A percentile compares a stretch with the other conserved stretches of the same genome.
Conservation (phyloP, 1,139 yeast species). For the Yamadazyma friedrichii region DNA sequence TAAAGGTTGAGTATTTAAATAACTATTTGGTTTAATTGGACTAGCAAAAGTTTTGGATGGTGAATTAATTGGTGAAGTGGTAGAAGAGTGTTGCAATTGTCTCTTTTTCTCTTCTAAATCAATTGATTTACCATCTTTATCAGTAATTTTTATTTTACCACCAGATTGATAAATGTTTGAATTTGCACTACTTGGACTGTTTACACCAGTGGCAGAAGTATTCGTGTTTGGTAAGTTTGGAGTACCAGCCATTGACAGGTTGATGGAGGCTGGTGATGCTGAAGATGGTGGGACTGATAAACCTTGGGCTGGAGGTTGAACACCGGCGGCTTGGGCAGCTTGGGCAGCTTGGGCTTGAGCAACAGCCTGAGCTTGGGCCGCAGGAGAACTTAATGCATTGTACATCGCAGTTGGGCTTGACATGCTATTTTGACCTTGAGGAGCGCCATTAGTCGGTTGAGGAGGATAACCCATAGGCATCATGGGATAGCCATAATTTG, state of each 20-base stretch:
- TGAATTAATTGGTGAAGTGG: constrained; percentile 20
- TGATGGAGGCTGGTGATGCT: constrained; percentile 3
- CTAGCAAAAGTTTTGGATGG: constrained; percentile 14
- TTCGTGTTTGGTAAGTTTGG: constrained; percentile 5
- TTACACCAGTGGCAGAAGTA: constrained; percentile 10
- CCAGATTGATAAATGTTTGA: not conserved
- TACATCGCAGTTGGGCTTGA: constrained; percentile 13
- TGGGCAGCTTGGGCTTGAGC: too few species aligned
- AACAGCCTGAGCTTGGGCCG: not conserved
- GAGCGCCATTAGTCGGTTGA: constrained; percentile 7
- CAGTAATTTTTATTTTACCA: constrained; percentile 38
- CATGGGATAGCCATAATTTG: constrained; percentile 15
- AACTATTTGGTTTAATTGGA: constrained; percentile 12
- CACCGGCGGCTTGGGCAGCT: constrained; percentile 6
- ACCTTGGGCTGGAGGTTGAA: constrained; percentile 3
- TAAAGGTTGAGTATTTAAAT: constrained; percentile 12
- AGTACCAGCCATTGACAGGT: constrained; percentile 4
- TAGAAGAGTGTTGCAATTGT: constrained; percentile 16
- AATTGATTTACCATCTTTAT: constrained; percentile 47
- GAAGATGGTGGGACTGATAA: constrained; percentile 3
- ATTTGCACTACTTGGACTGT: not conserved
- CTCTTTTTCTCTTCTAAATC: constrained; percentile 46
- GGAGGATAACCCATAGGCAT: constrained; percentile 12
- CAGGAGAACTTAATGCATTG: constrained; percentile 15
- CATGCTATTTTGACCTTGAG: constrained; percentile 2